These are phyloP conservation scores for Claviceps fusiformis DNA, from an alignment of 2,329 filamentous ascomycete genomes.

Conservation along the genomic window DNA sequence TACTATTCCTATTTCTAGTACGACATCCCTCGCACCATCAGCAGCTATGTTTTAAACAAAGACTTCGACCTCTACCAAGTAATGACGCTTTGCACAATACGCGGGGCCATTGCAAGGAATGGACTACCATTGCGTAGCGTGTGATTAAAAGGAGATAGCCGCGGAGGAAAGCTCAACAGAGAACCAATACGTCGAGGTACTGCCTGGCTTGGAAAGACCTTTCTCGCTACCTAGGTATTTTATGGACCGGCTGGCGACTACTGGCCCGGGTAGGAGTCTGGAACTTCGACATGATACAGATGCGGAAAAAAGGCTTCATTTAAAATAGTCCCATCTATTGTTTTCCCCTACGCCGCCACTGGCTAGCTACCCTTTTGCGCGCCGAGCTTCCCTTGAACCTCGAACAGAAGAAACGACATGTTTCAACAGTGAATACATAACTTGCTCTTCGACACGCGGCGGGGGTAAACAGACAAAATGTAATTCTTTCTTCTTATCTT, in stretches of 20 bases:
- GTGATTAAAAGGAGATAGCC: too few relatives aligned
- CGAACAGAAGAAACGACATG: slow-evolving; percentile 18
- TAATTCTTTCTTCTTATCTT: neutral
- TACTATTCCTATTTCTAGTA: too few relatives aligned
- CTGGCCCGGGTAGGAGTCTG: slow-evolving; percentile 14
- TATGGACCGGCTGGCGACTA: neutral
- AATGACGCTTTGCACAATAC: too few relatives aligned
- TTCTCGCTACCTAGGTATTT: too few relatives aligned
- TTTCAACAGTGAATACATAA: slow-evolving; percentile 16
- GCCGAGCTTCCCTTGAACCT: slow-evolving; percentile 11
- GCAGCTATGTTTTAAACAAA: too few relatives aligned
- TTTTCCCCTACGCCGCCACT: slow-evolving; percentile 5
- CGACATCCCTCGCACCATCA: too few relatives aligned
- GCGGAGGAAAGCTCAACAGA: too few relatives aligned
- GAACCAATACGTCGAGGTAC: too few relatives aligned
- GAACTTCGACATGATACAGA: slow-evolving; percentile 10
- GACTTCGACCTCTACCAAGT: too few relatives aligned
- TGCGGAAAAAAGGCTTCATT: neutral
- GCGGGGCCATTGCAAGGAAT: too few relatives aligned
- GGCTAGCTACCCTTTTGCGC: neutral
- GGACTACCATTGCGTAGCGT: too few relatives aligned
- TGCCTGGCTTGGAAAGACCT: too few relatives aligned
- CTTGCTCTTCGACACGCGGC: slow-evolving; percentile 7
- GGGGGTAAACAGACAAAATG: neutral
- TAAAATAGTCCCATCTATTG: neutral